Percentiles rank a stretch among this genome's conserved stretches.
Evolutionary conservation across 2,329 filamentous ascomycete species (phyloP).

Genomic region (Colletotrichum lini): DNA sequence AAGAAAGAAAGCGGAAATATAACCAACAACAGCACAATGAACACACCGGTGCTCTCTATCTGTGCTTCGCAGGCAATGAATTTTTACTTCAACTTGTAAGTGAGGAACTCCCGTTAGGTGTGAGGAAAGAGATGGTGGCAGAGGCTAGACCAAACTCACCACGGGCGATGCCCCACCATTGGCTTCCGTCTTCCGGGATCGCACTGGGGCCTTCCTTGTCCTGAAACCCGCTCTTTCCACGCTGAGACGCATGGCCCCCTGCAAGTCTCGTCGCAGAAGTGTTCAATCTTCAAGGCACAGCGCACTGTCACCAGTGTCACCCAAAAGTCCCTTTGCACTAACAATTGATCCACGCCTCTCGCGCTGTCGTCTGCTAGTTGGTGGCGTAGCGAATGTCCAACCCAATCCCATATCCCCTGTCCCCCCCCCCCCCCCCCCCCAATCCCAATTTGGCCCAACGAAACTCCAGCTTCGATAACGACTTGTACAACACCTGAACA

Average conservation of each 20-base stretch:
- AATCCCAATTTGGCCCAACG: conserved; percentile 31
- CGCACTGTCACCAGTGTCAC: neutral
- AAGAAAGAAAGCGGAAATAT: neutral
- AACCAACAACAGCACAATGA: no score
- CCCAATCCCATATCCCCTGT: neutral
- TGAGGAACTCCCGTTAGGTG: no score
- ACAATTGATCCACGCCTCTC: conserved; percentile 21
- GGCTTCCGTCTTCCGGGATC: neutral
- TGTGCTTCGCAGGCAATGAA: no score
- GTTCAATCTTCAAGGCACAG: conserved; percentile 10
- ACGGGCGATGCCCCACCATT: neutral
- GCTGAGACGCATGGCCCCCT: conserved; percentile 42
- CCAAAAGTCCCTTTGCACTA: conserved; percentile 24
- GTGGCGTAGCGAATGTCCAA: neutral
- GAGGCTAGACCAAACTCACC: conserved; percentile 5
- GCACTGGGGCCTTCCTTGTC: conserved; percentile 34
- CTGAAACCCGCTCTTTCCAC: conserved; percentile 44
- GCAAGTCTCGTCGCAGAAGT: conserved; percentile 38
- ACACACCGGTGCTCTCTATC: no score
- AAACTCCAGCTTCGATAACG: conserved; percentile 33
- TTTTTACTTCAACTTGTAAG: no score
- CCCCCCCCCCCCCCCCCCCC: no score
- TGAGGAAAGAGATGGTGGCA: neutral
- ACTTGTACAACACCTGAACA: conserved; percentile 9
- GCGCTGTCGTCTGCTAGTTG: conserved; percentile 13